phyloP scores from a whole-genome alignment of 208 protist species.

The Naegleria fowleri region DNA sequence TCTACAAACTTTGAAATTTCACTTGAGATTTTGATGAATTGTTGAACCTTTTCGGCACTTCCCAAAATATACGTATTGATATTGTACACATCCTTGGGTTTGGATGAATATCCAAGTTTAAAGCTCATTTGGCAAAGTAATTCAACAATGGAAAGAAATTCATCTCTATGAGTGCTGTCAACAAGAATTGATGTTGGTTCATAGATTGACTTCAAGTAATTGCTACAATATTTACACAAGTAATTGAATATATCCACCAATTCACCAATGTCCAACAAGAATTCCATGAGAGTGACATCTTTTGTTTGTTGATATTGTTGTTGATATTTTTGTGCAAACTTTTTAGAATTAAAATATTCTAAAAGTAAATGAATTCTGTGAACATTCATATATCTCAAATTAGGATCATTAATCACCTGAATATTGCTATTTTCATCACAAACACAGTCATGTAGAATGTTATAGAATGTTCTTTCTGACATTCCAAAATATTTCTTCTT shows the following conservation, averaged over 20 bases:
- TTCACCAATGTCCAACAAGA: not conserved
- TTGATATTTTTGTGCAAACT: not conserved
- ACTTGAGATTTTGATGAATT: not conserved
- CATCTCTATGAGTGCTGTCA: not conserved
- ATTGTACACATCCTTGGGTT: not conserved
- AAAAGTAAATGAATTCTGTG: not conserved
- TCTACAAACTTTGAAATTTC: not conserved
- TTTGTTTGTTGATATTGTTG: not conserved
- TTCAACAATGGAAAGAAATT: not conserved
- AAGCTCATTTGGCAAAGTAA: not conserved
- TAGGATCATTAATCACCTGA: not conserved
- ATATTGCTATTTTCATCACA: not conserved
- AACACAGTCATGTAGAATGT: not conserved
- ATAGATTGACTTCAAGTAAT: not conserved
- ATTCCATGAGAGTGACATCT: not conserved
- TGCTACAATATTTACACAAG: not conserved
- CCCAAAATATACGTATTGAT: not conserved
- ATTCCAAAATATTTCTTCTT: constrained; percentile 8
- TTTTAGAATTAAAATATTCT: not conserved
- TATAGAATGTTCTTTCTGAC: not conserved
- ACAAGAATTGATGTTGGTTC: not conserved
- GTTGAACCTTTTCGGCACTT: not conserved
- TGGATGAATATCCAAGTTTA: not conserved
- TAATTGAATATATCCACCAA: not conserved
- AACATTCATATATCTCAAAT: not conserved